Conservation (phyloP, 345 rosid species). For the Xanthoceras sorbifolium region DNA sequence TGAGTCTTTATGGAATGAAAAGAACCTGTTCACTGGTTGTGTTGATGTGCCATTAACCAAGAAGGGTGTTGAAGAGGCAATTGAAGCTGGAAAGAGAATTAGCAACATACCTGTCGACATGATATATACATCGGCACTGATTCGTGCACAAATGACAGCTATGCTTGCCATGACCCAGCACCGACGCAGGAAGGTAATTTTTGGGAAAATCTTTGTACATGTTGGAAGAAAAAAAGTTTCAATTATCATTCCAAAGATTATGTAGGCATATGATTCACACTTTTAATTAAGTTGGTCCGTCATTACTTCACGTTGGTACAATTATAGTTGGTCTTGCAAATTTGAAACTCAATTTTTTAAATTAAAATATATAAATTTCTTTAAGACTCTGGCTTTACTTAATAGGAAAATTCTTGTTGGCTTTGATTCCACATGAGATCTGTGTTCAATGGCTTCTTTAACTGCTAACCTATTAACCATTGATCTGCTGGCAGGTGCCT, state of each 20-base stretch:
- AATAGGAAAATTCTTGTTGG: neutral
- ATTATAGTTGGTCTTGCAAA: neutral
- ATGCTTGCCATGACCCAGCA: slow-evolving; percentile 99
- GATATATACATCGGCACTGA: slow-evolving; percentile 86
- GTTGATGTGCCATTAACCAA: slow-evolving; percentile 94
- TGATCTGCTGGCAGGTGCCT: slow-evolving; percentile 65
- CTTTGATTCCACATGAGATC: neutral
- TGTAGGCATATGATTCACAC: neutral
- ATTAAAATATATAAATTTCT: neutral
- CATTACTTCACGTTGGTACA: neutral
- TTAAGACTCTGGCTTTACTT: neutral
- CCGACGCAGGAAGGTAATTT: slow-evolving; percentile 78
- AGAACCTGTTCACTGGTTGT: slow-evolving; percentile 96
- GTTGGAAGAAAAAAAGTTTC: slow-evolving; percentile 5
- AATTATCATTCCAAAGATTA: no score
- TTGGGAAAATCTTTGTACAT: neutral
- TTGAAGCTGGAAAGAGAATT: slow-evolving; percentile 96
- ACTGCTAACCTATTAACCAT: slow-evolving; percentile 13
- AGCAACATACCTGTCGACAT: slow-evolving; percentile 93
- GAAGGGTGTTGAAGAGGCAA: slow-evolving; percentile 94
- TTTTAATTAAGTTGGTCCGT: neutral
- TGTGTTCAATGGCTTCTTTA: neutral
- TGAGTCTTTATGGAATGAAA: slow-evolving; percentile 98
- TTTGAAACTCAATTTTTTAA: neutral
- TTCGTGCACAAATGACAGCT: slow-evolving; percentile 99